These are phyloP conservation scores for Solidago caesia DNA, from an alignment of 129 eudicot genomes.

Conservation along the genomic window DNA sequence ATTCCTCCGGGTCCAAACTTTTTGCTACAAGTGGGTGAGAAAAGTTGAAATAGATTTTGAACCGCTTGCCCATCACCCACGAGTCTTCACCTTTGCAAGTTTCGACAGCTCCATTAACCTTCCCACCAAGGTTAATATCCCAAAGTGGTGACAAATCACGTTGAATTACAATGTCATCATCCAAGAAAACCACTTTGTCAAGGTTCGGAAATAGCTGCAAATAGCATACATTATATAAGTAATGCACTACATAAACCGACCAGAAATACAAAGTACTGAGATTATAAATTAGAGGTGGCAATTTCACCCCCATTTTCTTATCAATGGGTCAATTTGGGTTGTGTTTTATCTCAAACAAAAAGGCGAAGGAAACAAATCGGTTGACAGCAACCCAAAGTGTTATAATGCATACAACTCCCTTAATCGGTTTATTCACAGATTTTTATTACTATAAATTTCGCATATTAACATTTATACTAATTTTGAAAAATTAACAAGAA, in stretches of 20 bases:
- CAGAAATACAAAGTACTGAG: background rate
- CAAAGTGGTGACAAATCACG: constrained; percentile 88
- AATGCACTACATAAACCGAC: background rate
- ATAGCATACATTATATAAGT: constrained; percentile 23
- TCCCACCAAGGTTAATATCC: constrained; percentile 89
- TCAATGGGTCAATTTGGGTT: background rate
- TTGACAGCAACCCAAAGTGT: background rate
- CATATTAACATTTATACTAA: background rate
- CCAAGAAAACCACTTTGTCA: constrained; percentile 90
- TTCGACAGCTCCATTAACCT: constrained; percentile 97
- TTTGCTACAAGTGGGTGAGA: constrained; percentile 86
- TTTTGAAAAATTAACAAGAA: background rate
- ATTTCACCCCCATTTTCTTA: background rate
- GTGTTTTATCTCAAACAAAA: background rate
- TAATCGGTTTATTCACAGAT: background rate
- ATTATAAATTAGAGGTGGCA: background rate
- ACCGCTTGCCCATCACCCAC: constrained; percentile 94
- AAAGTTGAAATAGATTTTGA: constrained; percentile 92
- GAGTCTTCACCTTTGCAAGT: constrained; percentile 92
- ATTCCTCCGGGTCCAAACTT: constrained; percentile 83
- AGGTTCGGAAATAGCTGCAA: constrained; percentile 91
- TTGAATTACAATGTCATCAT: constrained; percentile 92
- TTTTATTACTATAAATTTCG: background rate
- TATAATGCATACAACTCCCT: background rate
- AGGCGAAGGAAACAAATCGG: background rate